Evolutionary conservation across 2,329 filamentous ascomycete species (phyloP).

Genomic region (Exophiala lecanii-corni): DNA sequence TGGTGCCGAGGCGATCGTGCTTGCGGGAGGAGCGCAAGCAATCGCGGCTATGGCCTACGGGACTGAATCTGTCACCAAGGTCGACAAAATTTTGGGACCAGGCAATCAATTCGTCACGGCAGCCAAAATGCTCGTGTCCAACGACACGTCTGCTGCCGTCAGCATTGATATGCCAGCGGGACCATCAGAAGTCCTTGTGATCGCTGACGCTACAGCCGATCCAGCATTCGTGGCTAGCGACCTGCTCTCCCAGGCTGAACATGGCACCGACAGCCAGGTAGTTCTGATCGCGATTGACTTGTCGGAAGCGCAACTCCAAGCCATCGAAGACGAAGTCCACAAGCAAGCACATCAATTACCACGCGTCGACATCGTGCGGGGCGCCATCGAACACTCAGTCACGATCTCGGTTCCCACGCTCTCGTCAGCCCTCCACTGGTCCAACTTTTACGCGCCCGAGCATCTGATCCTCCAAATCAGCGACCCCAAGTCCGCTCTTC

Average conservation of each 20-base stretch:
- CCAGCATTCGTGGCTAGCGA: constrained; percentile 95
- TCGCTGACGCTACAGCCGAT: constrained; percentile 82
- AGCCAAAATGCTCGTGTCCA: constrained; percentile 96
- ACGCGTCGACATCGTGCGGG: constrained; percentile 86
- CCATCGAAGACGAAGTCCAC: constrained; percentile 89
- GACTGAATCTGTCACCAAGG: constrained; percentile 88
- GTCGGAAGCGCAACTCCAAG: constrained; percentile 63
- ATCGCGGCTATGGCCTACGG: constrained; percentile 97
- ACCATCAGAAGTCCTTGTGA: constrained; percentile 91
- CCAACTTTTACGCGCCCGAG: constrained; percentile 93
- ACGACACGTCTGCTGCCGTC: constrained; percentile 91
- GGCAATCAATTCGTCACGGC: constrained; percentile 99
- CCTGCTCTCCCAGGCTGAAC: constrained; percentile 90
- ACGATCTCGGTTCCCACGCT: constrained; percentile 71
- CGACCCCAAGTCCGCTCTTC: constrained; percentile 68
- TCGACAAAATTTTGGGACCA: constrained; percentile 96
- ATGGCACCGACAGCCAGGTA: constrained; percentile 94
- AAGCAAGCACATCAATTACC: constrained; percentile 80
- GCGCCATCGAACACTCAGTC: constrained; percentile 84
- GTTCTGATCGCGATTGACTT: constrained; percentile 83
- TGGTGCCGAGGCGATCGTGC: constrained; percentile 89
- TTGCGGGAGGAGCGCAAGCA: constrained; percentile 92
- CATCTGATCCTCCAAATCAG: constrained; percentile 89
- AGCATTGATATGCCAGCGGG: constrained; percentile 98
- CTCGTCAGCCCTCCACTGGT: constrained; percentile 71